Evolutionary conservation across 306 rosid species (phyloP).

Genomic region (Quercus berberidifolia): DNA sequence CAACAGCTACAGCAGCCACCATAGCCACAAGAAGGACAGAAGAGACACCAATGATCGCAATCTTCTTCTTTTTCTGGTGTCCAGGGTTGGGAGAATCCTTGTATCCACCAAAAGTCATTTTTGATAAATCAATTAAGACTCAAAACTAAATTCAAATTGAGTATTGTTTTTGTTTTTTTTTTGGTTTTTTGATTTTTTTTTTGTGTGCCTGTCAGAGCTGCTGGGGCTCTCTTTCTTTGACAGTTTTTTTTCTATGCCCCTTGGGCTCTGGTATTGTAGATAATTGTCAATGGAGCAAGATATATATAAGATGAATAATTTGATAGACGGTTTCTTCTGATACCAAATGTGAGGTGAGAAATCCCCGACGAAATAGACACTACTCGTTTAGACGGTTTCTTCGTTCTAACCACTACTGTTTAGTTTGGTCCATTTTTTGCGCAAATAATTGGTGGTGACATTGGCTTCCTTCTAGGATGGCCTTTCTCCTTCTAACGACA

Average conservation of each 20-base stretch:
- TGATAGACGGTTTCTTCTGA: conserved; percentile 5
- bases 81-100: conserved; percentile 4
- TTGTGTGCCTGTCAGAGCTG: not conserved
- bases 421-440: not conserved
- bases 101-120: conserved; percentile 28
- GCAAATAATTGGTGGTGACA: conserved; percentile 1
- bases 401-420: not conserved
- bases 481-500: not conserved
- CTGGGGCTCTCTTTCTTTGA: not conserved
- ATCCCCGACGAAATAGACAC: conserved; percentile 2
- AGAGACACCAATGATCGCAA: conserved; percentile 39
- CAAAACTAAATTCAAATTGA: not conserved
- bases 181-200: not conserved
- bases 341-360: conserved; percentile 28
- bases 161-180: not conserved
- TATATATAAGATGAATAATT: conserved; percentile 11
- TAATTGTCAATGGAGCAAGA: not conserved
- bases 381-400: not conserved
- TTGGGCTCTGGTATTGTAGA: not conserved
- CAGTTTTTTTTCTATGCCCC: conserved; percentile 16
- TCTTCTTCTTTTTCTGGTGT: conserved; percentile 29
- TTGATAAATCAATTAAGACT: not conserved
- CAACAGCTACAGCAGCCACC: conserved; percentile 54
- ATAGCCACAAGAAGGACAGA: conserved; percentile 43
- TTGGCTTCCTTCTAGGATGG: conserved; percentile 22